A percentile compares a stretch with the other conserved stretches of the same genome.
phyloP scores from a whole-genome alignment of 495 filamentous ascomycete genomes.

The Penicillium antarcticum region DNA sequence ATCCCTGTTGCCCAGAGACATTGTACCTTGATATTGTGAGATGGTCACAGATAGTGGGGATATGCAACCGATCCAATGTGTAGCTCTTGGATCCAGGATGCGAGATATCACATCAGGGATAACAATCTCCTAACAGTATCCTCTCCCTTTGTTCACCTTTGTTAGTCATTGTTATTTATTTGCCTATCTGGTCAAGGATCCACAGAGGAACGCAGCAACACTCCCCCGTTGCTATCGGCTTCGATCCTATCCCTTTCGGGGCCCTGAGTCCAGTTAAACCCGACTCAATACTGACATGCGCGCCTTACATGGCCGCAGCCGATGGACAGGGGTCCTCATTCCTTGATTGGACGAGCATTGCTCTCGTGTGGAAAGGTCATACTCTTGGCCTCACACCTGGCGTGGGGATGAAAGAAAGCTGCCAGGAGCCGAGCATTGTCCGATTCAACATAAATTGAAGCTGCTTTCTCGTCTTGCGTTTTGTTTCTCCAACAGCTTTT shows the following conservation, averaged over 20 bases:
- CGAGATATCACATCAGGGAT: slow-evolving; percentile 28
- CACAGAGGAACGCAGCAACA: slow-evolving; percentile 3
- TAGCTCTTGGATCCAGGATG: slow-evolving; percentile 7
- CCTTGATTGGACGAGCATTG: slow-evolving; percentile 18
- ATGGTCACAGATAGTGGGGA: slow-evolving; percentile 4
- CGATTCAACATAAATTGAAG: slow-evolving; percentile 23
- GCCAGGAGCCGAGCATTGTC: not conserved
- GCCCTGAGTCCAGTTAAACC: not conserved
- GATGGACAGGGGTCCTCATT: slow-evolving; percentile 8
- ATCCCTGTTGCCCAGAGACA: not conserved
- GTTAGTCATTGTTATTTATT: slow-evolving; percentile 13
- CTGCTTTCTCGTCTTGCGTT: not conserved
- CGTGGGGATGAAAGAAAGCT: not conserved
- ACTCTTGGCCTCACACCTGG: not conserved
- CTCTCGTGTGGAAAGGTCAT: slow-evolving; percentile 3
- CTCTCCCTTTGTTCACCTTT: slow-evolving; percentile 7
- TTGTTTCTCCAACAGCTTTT: slow-evolving; percentile 1
- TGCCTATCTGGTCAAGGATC: slow-evolving; percentile 11
- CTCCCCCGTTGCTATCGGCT: slow-evolving; percentile 8
- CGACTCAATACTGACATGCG: slow-evolving; percentile 22
- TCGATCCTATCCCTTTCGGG: slow-evolving; percentile 11
- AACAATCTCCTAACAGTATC: not conserved
- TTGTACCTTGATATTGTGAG: not conserved
- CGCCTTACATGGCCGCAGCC: slow-evolving; percentile 28
- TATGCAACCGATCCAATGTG: slow-evolving; percentile 2